Base-by-base conservation (phyloP, 768 basidiomycete genomes). In the Agrocybe chaxingu region DNA sequence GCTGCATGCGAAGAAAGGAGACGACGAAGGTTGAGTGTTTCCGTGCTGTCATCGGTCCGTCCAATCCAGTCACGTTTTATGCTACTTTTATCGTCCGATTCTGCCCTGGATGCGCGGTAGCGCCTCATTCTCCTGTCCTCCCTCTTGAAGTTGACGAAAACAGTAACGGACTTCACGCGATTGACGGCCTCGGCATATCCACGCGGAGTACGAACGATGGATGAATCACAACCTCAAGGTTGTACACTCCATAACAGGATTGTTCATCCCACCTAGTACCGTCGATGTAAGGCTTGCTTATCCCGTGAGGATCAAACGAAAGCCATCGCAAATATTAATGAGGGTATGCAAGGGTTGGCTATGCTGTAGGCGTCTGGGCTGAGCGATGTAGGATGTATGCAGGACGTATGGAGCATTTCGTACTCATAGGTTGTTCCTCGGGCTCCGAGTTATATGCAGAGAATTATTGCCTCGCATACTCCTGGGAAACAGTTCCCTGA, bases 1-100 rank as follows among this genome's bases (percentile, higher is more conserved):
- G 46, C 61, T 77, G 30, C 68, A 69, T 6, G 65, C 63, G 1
- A 76, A 72, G 60, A 75, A 67, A 69, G 33, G 71, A 67, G 51
- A 70, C 65, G 68, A 70, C 29, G 58, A 57, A 31, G 60, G 60
- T 52, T 59, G 35, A 47, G 33, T 18, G 32, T 30, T 24, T 48
- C 19, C 34, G 16, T 49, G 19, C 24, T 34, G 31, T 33, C 7
- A 12, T 36, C n/a, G 38, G 31, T 19, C 47, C 3, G 10, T 36
- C 1, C 38, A 37, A 9, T 10, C 29, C 24, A 31, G 38, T 30
- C 16, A 16, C 16, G 10, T 39, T n/a, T 39, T 45, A 31, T 35
- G 34, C 24, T 24, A 24, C 24, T 24, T 24, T 3, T 36, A 19
- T 38, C 16, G 11, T 39, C 31, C 10, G 35, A 24, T 42, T 39